Evolutionary conservation across 2,329 filamentous ascomycete species (phyloP).

Genomic region (Fusarium equiseti): DNA sequence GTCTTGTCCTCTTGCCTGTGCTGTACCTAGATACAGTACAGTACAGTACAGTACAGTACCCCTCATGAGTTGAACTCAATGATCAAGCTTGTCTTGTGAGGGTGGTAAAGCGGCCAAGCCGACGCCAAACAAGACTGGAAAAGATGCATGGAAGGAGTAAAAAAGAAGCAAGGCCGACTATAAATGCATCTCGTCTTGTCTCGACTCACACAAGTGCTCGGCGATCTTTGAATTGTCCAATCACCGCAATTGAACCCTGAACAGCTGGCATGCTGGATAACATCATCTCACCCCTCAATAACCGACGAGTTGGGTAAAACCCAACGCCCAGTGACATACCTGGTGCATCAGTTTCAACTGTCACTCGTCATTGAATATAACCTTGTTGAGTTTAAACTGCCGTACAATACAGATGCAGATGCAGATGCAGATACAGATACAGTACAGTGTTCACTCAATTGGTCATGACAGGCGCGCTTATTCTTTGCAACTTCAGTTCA

Average conservation of each 20-base stretch:
- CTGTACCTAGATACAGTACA: neutral
- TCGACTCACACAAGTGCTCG: constrained; percentile 2
- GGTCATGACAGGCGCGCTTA: constrained; percentile 31
- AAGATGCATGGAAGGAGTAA: constrained; percentile 31
- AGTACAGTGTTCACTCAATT: neutral
- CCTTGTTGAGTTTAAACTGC: constrained; percentile 12
- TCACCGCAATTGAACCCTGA: constrained; percentile 11
- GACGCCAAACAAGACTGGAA: constrained; percentile 27
- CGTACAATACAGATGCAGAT: constrained; percentile 3
- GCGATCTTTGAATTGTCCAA: constrained; percentile 28
- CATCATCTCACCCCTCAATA: constrained; percentile 25
- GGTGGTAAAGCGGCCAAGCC: constrained; percentile 34
- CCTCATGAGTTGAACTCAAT: constrained; percentile 17
- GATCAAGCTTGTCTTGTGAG: constrained; percentile 31
- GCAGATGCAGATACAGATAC: neutral
- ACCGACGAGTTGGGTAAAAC: constrained; percentile 28
- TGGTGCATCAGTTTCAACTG: constrained; percentile 23
- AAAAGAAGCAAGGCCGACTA: constrained; percentile 10
- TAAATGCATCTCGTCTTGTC: constrained; percentile 6
- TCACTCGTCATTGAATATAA: constrained; percentile 35
- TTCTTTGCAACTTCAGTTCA: constrained; percentile 17
- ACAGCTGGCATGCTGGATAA: constrained; percentile 25
- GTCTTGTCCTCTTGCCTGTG: constrained; percentile 34
- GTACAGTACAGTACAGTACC: neutral
- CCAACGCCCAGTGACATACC: constrained; percentile 28